phyloP scores from a whole-genome alignment of 306 rosid genomes.

The Alnus glutinosa region DNA sequence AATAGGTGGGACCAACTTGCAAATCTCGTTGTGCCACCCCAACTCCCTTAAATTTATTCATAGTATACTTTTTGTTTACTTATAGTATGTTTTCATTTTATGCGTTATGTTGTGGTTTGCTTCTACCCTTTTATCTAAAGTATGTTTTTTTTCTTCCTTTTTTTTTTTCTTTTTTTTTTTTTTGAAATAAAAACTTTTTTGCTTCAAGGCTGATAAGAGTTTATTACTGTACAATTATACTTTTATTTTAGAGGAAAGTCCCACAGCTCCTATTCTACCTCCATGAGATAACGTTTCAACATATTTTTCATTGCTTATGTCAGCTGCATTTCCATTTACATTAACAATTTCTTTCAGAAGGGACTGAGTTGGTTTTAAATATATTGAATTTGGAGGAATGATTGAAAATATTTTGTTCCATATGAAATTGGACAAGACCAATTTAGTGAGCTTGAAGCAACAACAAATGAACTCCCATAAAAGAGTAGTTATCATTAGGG shows the following conservation, averaged over 20 bases:
- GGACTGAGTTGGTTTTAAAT: conserved; percentile 62
- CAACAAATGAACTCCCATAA: conserved; percentile 38
- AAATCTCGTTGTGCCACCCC: conserved; percentile 16
- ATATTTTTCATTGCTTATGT: conserved; percentile 53
- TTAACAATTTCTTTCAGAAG: conserved; percentile 68
- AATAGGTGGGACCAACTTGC: conserved; percentile 52
- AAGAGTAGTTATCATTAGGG: no score
- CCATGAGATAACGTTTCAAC: conserved; percentile 50
- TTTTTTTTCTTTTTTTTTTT: no score
- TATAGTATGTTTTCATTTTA: background rate
- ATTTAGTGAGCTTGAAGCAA: conserved; percentile 43
- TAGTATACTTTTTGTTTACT: conserved; percentile 1
- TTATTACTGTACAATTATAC: conserved; percentile 57
- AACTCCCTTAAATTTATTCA: conserved; percentile 9
- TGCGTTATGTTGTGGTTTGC: conserved; percentile 9
- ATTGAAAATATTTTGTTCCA: conserved; percentile 48
- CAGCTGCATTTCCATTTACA: conserved; percentile 55
- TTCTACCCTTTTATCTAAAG: conserved; percentile 22
- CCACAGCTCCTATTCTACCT: conserved; percentile 39
- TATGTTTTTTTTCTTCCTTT: conserved; percentile 14
- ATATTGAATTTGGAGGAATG: conserved; percentile 54
- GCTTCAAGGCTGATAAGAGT: conserved; percentile 40
- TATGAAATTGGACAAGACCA: conserved; percentile 49
- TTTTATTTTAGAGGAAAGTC: conserved; percentile 57
- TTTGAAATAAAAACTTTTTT: no score